These are phyloP conservation scores for Bruguiera hainesii DNA, from an alignment of 441 rosid genomes.

Conservation along the genomic window DNA sequence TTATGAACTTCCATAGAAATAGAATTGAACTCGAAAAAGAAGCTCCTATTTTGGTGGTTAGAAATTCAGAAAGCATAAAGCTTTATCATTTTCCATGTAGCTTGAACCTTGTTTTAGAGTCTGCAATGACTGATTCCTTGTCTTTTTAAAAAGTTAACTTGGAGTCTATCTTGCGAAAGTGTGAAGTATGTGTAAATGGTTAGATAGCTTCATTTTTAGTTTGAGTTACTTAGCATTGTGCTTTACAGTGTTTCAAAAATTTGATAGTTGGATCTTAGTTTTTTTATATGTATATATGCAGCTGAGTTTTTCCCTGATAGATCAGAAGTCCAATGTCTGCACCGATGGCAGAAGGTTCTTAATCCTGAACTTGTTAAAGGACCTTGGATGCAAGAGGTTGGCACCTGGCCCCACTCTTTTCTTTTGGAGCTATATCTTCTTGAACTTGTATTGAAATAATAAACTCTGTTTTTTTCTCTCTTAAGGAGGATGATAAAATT, in stretches of 20 bases:
- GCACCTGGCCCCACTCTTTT: conserved; percentile 3
- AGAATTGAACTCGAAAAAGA: not conserved
- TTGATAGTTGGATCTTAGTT: not conserved
- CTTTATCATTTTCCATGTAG: too few species aligned
- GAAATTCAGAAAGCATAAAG: not conserved
- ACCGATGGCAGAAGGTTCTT: conserved; percentile 99
- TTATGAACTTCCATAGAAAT: not conserved
- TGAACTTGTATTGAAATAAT: not conserved
- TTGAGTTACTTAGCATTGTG: not conserved
- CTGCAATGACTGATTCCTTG: too few species aligned
- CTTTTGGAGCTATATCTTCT: conserved; percentile 18
- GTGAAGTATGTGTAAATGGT: not conserved
- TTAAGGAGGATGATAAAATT: conserved; percentile 92
- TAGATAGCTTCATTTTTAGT: not conserved
- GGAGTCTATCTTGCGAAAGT: not conserved
- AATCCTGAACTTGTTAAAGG: conserved; percentile 97
- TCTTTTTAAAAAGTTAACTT: not conserved
- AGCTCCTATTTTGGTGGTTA: not conserved
- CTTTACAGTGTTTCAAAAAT: not conserved
- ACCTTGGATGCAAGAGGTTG: conserved; percentile 98
- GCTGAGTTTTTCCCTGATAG: conserved; percentile 84
- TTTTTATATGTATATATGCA: conserved; percentile 34
- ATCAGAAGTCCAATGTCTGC: conserved; percentile 96
- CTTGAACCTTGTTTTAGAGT: too few species aligned
- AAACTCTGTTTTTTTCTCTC: conserved; percentile 13